These are phyloP conservation scores for Nidularia sp. DNA, from an alignment of 768 basidiomycete species.

Conservation along the genomic window DNA sequence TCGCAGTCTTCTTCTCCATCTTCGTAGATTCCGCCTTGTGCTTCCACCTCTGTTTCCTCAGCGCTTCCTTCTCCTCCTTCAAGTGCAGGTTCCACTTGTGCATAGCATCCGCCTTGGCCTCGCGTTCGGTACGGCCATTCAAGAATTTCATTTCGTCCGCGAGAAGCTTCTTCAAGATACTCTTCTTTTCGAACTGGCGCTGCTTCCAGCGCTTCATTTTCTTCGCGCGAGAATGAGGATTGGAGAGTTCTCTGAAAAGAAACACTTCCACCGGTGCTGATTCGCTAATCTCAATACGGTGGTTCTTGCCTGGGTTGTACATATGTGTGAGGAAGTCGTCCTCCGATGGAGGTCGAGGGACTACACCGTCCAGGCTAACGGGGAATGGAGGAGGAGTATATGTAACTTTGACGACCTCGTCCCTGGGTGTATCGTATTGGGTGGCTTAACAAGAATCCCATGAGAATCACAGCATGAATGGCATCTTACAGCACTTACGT, in stretches of 20 bases:
- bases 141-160: slow-evolving; percentile 49
- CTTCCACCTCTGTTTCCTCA: slow-evolving; percentile 58
- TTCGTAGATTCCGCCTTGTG: slow-evolving; percentile 43
- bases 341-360: slow-evolving; percentile 43
- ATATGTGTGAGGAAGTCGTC: slow-evolving; percentile 54
- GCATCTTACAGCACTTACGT: slow-evolving; percentile 26
- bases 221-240: slow-evolving; percentile 81
- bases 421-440: slow-evolving; percentile 60
- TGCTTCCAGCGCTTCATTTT: slow-evolving; percentile 75
- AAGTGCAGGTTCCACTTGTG: slow-evolving; percentile 69
- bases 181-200: slow-evolving; percentile 40
- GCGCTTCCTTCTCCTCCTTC: slow-evolving; percentile 52
- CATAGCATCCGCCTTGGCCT: slow-evolving; percentile 69
- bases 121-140: slow-evolving; percentile 55
- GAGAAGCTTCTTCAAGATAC: slow-evolving; percentile 50
- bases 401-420: slow-evolving; percentile 63
- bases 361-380: slow-evolving; percentile 23
- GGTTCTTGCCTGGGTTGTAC: slow-evolving; percentile 43
- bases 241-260: slow-evolving; percentile 67
- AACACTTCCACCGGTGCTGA: slow-evolving; percentile 63
- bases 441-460: slow-evolving; percentile 31
- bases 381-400: slow-evolving; percentile 60
- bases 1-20: slow-evolving; percentile 51
- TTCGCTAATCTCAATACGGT: slow-evolving; percentile 26
- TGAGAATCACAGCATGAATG: background rate